Evolutionary conservation across 2,329 filamentous ascomycete genomes (phyloP).

Genomic region (Penicillium sp.): DNA sequence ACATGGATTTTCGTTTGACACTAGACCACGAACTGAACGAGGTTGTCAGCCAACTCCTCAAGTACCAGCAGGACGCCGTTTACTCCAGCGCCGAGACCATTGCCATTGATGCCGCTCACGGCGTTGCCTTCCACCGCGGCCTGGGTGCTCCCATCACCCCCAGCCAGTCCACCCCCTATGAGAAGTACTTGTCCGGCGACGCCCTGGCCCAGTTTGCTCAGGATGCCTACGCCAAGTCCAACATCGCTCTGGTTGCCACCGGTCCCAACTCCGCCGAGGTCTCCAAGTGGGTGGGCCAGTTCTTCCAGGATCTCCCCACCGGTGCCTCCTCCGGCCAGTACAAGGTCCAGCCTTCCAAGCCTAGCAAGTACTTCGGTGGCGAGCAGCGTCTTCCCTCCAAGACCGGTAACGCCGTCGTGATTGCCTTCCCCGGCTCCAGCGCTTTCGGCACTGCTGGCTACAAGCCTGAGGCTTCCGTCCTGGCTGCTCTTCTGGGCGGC

Average conservation of each 20-base stretch:
- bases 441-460: constrained; percentile 67
- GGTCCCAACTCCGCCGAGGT: constrained; percentile 75
- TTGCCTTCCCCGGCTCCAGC: constrained; percentile 90
- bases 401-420: constrained; percentile 76
- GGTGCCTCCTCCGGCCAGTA: constrained; percentile 50
- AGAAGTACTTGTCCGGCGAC: constrained; percentile 73
- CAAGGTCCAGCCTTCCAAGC: constrained; percentile 57
- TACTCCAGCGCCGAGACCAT: constrained; percentile 63
- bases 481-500: constrained; percentile 85
- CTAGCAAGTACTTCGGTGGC: constrained; percentile 88
- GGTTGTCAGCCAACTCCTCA: constrained; percentile 75
- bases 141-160: constrained; percentile 79
- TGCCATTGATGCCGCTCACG: constrained; percentile 82
- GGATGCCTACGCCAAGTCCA: constrained; percentile 80
- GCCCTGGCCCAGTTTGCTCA: constrained; percentile 73
- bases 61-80: constrained; percentile 72
- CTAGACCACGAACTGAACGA: constrained; percentile 87
- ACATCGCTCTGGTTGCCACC: constrained; percentile 88
- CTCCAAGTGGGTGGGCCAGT: constrained; percentile 86
- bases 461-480: constrained; percentile 87
- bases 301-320: constrained; percentile 73
- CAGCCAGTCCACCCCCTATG: constrained; percentile 67
- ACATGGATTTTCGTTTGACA: constrained; percentile 11
- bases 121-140: constrained; percentile 87
- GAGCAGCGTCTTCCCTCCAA: constrained; percentile 83